Conservation (phyloP, 352 stramenopile genomes). For the Phytophthora pini region DNA sequence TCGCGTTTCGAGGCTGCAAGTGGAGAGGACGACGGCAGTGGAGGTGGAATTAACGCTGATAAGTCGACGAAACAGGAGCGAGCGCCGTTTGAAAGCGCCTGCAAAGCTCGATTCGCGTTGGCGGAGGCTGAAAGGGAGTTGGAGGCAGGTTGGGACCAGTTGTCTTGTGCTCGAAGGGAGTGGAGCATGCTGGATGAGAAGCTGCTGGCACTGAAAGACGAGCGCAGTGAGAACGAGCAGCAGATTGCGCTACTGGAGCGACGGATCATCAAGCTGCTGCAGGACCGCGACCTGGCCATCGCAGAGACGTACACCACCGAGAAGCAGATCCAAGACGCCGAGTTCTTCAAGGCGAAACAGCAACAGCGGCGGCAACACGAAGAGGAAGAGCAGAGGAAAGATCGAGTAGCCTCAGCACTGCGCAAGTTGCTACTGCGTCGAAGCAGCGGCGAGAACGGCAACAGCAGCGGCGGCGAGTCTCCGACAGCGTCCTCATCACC, state of each 20-base stretch:
- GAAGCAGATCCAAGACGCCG: slow-evolving; percentile 67
- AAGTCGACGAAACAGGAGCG: slow-evolving; percentile 7
- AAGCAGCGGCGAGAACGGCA: slow-evolving; percentile 17
- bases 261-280: slow-evolving; percentile 77
- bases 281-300: slow-evolving; percentile 75
- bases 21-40: slow-evolving; percentile 4
- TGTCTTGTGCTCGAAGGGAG: slow-evolving; percentile 57
- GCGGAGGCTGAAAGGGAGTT: slow-evolving; percentile 57
- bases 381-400: slow-evolving; percentile 24
- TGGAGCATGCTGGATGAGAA: slow-evolving; percentile 51
- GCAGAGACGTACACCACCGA: slow-evolving; percentile 75
- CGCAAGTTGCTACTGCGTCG: slow-evolving; percentile 26
- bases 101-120: slow-evolving; percentile 37
- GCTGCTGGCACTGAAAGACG: slow-evolving; percentile 44
- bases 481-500: slow-evolving; percentile 15
- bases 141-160: slow-evolving; percentile 51
- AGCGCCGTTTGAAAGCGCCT: slow-evolving; percentile 17
- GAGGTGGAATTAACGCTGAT: neutral
- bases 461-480: slow-evolving; percentile 16
- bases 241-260: slow-evolving; percentile 68
- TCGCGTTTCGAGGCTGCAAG: slow-evolving; percentile 1
- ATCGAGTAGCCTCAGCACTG: slow-evolving; percentile 24
- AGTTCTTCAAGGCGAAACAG: slow-evolving; percentile 54
- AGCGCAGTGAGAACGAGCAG: slow-evolving; percentile 52
- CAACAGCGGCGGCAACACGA: slow-evolving; percentile 19